phyloP scores from a whole-genome alignment of 2,329 filamentous ascomycete species.

The Intubia oerlemansii region DNA sequence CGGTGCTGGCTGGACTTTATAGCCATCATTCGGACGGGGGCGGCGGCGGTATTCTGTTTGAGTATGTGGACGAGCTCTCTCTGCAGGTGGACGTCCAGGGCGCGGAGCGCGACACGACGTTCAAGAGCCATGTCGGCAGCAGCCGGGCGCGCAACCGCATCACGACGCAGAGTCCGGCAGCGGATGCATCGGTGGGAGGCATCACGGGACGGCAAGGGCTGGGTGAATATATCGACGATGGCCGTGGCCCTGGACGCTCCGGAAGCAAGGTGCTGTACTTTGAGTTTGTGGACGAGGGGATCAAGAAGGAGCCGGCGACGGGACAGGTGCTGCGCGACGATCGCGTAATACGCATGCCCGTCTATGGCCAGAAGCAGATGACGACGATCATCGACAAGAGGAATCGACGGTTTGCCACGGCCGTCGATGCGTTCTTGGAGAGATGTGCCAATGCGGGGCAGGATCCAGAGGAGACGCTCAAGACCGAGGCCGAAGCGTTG shows the following conservation, averaged over 20 bases:
- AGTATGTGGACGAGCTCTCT: conserved; percentile 68
- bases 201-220: conserved; percentile 27
- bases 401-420: conserved; percentile 61
- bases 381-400: conserved; percentile 71
- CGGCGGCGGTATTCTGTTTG: conserved; percentile 60
- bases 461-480: conserved; percentile 48
- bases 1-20: conserved; percentile 11
- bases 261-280: conserved; percentile 51
- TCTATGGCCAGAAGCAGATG: conserved; percentile 87
- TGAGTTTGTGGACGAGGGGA: conserved; percentile 78
- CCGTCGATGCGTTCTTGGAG: conserved; percentile 54
- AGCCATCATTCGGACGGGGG: too few species aligned
- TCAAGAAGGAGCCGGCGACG: conserved; percentile 67
- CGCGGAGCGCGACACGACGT: conserved; percentile 39
- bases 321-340: conserved; percentile 59
- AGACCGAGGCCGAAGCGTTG: conserved; percentile 31
- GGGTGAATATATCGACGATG: conserved; percentile 18
- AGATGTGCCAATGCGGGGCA: conserved; percentile 23
- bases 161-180: conserved; percentile 22
- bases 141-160: too few species aligned
- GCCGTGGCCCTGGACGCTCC: too few species aligned
- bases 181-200: conserved; percentile 35
- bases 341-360: conserved; percentile 73
- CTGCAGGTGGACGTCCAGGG: conserved; percentile 62
- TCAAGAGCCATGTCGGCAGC: conserved; percentile 33